These are phyloP conservation scores for Gynochthodes officinalis DNA, from an alignment of 257 asterid genomes.

Conservation along the genomic window DNA sequence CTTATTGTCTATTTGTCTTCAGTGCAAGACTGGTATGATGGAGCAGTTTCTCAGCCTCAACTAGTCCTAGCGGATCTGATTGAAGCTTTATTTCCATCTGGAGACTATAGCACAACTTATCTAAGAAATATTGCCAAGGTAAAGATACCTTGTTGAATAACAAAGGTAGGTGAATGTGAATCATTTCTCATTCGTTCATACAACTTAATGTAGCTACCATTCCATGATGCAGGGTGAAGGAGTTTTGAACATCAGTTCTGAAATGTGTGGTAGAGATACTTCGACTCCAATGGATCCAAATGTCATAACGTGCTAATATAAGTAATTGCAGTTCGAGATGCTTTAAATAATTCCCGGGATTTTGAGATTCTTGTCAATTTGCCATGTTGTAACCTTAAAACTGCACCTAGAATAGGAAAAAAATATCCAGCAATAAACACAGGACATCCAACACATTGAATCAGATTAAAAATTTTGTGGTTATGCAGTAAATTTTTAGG, in stretches of 20 bases:
- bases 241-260: conserved; percentile 56
- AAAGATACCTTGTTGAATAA: not conserved
- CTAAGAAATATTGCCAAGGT: conserved; percentile 81
- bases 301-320: conserved; percentile 49
- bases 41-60: conserved; percentile 94
- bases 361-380: conserved; percentile 1
- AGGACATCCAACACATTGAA: not conserved
- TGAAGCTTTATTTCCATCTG: conserved; percentile 79
- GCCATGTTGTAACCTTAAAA: not conserved
- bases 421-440: not conserved
- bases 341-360: not conserved
- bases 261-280: conserved; percentile 65
- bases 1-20: not conserved
- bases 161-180: not conserved
- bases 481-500: not conserved
- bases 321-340: not conserved
- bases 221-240: conserved; percentile 66
- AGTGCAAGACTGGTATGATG: conserved; percentile 80
- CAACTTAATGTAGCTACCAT: not conserved
- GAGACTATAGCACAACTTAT: conserved; percentile 57
- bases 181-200: not conserved
- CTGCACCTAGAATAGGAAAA: not conserved
- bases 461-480: not conserved
- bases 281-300: conserved; percentile 71
- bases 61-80: conserved; percentile 68